These are phyloP conservation scores for Anthoceros angustus DNA, from an alignment of 225 moss, liverwort and hornwort species.

Conservation along the genomic window DNA sequence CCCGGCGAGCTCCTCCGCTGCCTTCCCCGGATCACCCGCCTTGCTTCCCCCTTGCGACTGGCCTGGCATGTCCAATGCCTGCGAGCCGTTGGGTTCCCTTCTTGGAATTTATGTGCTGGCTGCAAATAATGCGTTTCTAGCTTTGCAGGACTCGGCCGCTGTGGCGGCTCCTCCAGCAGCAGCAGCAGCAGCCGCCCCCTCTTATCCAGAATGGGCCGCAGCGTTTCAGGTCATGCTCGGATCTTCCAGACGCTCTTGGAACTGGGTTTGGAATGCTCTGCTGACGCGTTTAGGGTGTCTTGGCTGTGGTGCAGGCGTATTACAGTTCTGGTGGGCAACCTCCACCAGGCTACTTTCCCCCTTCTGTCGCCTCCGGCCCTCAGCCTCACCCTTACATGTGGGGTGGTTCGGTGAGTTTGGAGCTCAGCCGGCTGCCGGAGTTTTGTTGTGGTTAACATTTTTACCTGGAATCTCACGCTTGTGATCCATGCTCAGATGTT, in stretches of 20 bases:
- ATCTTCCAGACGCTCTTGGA: neutral
- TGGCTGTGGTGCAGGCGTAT: slow-evolving; percentile 20
- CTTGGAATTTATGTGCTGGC: neutral
- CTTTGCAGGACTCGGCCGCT: neutral
- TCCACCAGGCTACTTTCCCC: slow-evolving; percentile 29
- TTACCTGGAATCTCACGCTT: neutral
- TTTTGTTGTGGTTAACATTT: neutral
- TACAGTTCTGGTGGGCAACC: slow-evolving; percentile 34
- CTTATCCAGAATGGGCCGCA: slow-evolving; percentile 42
- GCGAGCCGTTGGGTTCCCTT: slow-evolving; percentile 7
- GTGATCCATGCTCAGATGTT: slow-evolving; percentile 22
- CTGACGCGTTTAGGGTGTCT: neutral
- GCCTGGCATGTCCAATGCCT: neutral
- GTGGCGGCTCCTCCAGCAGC: slow-evolving; percentile 11
- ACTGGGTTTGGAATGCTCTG: neutral
- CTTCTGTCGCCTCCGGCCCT: slow-evolving; percentile 26
- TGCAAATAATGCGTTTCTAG: neutral
- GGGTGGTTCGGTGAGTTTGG: slow-evolving; percentile 19
- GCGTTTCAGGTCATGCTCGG: slow-evolving; percentile 28
- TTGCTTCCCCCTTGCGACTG: neutral
- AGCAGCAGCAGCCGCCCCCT: slow-evolving; percentile 13
- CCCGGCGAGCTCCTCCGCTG: slow-evolving; percentile 1
- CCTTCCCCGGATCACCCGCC: neutral
- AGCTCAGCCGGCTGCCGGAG: neutral
- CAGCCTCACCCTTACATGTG: slow-evolving; percentile 48